phyloP scores from a whole-genome alignment of 306 rosid species.

The Chamaecrista fasciculata region DNA sequence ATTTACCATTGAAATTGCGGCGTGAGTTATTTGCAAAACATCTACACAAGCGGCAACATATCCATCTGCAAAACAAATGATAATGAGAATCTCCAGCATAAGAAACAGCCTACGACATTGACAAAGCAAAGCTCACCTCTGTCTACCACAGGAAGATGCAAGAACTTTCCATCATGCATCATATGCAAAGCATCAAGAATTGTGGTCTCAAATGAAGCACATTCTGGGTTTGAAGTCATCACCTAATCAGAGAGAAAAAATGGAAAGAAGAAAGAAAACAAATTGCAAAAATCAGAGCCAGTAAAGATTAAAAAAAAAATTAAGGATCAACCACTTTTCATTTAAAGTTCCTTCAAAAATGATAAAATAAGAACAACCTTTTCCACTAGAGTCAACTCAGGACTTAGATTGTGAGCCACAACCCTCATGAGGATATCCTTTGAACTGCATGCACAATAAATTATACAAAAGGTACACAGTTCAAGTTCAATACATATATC shows the following conservation, averaged over 20 bases:
- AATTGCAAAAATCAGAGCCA: constrained; percentile 22
- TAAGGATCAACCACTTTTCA: constrained; percentile 42
- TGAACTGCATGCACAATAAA: constrained; percentile 58
- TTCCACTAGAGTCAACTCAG: constrained; percentile 78
- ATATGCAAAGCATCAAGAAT: constrained; percentile 88
- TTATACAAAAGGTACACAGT: constrained; percentile 22
- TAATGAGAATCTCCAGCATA: constrained; percentile 17
- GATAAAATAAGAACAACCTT: constrained; percentile 42
- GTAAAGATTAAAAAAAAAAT: constrained; percentile 13
- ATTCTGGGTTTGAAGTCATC: constrained; percentile 92
- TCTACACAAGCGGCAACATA: constrained; percentile 71
- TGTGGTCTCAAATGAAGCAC: constrained; percentile 75
- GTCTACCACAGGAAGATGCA: constrained; percentile 94
- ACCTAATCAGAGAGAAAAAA: constrained; percentile 41
- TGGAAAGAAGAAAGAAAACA: background rate
- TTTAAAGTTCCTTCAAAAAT: constrained; percentile 37
- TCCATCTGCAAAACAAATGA: constrained; percentile 64
- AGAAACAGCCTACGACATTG: constrained; percentile 8
- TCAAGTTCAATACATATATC: constrained; percentile 18
- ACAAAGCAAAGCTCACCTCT: constrained; percentile 56
- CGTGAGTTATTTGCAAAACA: constrained; percentile 88
- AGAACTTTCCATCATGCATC: constrained; percentile 95
- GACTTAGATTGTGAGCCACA: constrained; percentile 80
- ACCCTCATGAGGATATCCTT: constrained; percentile 95
- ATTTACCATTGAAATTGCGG: constrained; percentile 91